Percentiles rank a stretch among this genome's conserved stretches.
phyloP scores from a whole-genome alignment of 805 yeast genomes.

The Lipomyces yamadae region DNA sequence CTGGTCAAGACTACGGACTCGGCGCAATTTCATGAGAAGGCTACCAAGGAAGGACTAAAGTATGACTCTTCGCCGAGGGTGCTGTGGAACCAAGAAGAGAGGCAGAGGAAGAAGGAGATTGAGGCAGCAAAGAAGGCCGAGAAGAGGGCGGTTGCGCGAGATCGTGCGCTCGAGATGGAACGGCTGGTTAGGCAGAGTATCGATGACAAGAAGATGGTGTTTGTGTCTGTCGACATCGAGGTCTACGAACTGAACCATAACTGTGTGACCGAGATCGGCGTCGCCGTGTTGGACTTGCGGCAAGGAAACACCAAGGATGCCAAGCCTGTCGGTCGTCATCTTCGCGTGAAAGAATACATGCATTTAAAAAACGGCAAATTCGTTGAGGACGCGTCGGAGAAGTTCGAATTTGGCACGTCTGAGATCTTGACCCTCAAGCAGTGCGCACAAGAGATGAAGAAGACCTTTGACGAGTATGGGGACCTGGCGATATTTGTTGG shows the following conservation, averaged over 20 bases:
- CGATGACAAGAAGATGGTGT: constrained; percentile 8
- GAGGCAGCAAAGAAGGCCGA: constrained; percentile 9
- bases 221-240: constrained; percentile 29
- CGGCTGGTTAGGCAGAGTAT: constrained; percentile 5
- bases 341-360: constrained; percentile 16
- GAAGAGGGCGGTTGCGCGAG: not conserved
- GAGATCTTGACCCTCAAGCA: constrained; percentile 9
- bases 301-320: not conserved
- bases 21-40: constrained; percentile 2
- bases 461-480: constrained; percentile 8
- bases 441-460: constrained; percentile 4
- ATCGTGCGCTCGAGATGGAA: constrained; percentile 9
- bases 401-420: constrained; percentile 26
- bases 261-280: constrained; percentile 24
- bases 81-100: constrained; percentile 1
- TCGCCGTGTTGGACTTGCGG: constrained; percentile 15
- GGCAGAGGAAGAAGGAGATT: not conserved
- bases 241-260: constrained; percentile 17
- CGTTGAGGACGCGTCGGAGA: constrained; percentile 23
- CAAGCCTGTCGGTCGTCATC: constrained; percentile 13
- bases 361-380: constrained; percentile 24
- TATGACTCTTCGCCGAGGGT: not conserved
- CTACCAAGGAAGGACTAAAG: not conserved
- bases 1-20: not conserved
- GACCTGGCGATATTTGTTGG: constrained; percentile 23